These are phyloP conservation scores for Aaosphaeria pasadenensis DNA, from an alignment of 2,329 filamentous ascomycete species.

Conservation along the genomic window DNA sequence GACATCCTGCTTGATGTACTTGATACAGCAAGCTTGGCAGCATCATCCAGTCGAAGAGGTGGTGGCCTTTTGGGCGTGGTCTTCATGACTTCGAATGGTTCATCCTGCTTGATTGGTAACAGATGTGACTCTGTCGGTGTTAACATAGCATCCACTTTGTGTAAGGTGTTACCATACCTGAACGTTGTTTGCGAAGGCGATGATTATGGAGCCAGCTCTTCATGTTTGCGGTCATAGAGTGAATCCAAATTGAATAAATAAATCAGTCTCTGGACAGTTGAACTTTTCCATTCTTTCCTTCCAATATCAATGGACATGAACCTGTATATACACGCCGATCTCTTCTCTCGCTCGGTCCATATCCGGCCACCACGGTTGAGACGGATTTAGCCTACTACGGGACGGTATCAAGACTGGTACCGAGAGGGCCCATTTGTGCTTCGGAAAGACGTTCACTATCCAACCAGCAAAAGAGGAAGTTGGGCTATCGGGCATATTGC, in stretches of 20 bases:
- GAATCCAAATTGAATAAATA: no score
- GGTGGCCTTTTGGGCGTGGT: neutral
- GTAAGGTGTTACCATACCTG: slow-evolving; percentile 10
- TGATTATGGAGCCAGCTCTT: slow-evolving; percentile 20
- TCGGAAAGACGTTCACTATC: slow-evolving; percentile 8
- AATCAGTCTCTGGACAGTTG: no score
- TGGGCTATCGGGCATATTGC: slow-evolving; percentile 11
- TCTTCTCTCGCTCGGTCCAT: no score
- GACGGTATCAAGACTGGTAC: slow-evolving; percentile 14
- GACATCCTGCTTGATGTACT: slow-evolving; percentile 18
- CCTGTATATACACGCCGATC: slow-evolving; percentile 9
- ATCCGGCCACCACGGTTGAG: slow-evolving; percentile 4
- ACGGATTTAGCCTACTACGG: slow-evolving; percentile 23
- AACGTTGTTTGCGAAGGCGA: slow-evolving; percentile 13
- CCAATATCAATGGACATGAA: neutral
- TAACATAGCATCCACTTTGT: neutral
- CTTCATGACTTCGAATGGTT: slow-evolving; percentile 4
- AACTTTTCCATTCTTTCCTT: no score
- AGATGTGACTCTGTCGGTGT: slow-evolving; percentile 5
- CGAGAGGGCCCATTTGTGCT: slow-evolving; percentile 7
- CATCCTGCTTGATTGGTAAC: slow-evolving; percentile 7
- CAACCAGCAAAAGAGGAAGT: slow-evolving; percentile 7
- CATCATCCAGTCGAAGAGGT: slow-evolving; percentile 3
- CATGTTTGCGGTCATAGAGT: slow-evolving; percentile 6
- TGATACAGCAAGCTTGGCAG: slow-evolving; percentile 9